These are phyloP conservation scores for Brassica carinata DNA, from an alignment of 345 rosid species.

Conservation along the genomic window DNA sequence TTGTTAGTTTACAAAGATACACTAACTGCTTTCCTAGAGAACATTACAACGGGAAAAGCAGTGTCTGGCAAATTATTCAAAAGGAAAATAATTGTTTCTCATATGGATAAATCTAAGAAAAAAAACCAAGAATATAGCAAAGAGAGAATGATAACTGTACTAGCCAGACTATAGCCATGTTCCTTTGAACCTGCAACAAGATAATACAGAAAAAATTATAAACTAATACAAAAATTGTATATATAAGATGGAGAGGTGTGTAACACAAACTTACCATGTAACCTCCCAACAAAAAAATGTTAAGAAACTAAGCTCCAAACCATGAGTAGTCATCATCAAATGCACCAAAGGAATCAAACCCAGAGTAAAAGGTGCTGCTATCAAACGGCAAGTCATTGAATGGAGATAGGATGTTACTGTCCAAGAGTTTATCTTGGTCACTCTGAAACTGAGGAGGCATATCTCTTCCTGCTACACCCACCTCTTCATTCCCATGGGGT, in stretches of 20 bases:
- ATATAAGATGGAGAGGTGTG: slow-evolving; percentile 13
- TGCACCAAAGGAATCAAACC: slow-evolving; percentile 38
- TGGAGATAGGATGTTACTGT: slow-evolving; percentile 61
- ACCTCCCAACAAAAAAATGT: slow-evolving; percentile 24
- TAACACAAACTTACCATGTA: slow-evolving; percentile 36
- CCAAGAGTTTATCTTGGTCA: slow-evolving; percentile 65
- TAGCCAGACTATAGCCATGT: slow-evolving; percentile 37
- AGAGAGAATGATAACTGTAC: slow-evolving; percentile 27
- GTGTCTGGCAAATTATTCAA: slow-evolving; percentile 27
- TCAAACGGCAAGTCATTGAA: slow-evolving; percentile 50
- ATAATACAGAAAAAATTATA: background rate
- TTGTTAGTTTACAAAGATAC: slow-evolving; percentile 33
- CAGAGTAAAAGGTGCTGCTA: slow-evolving; percentile 44
- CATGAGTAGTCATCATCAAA: slow-evolving; percentile 43
- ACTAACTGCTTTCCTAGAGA: slow-evolving; percentile 24
- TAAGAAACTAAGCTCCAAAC: slow-evolving; percentile 38
- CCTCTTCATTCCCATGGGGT: slow-evolving; percentile 44
- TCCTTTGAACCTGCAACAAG: slow-evolving; percentile 31
- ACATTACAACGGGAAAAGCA: slow-evolving; percentile 30
- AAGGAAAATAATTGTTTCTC: slow-evolving; percentile 16
- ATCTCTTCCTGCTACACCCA: slow-evolving; percentile 42
- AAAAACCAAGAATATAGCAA: background rate
- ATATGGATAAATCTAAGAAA: slow-evolving; percentile 26
- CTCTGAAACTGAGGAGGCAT: slow-evolving; percentile 48
- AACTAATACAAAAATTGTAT: background rate